Percentiles rank a stretch among this genome's conserved stretches.
phyloP scores from a whole-genome alignment of 305 asterid genomes.

The Plantago lanceolata region DNA sequence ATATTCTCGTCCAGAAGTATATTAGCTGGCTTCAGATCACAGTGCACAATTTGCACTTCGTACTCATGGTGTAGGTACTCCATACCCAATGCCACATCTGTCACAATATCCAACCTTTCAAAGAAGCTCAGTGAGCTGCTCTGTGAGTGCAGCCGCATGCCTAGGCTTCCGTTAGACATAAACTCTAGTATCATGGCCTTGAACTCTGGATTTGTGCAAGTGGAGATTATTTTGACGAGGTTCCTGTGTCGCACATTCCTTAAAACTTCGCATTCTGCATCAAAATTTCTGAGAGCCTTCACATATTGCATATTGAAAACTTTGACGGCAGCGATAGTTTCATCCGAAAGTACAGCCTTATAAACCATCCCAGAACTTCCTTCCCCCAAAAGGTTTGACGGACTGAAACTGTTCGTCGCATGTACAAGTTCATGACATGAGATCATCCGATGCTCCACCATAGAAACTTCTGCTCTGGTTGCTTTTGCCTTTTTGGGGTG shows the following conservation, averaged over 20 bases:
- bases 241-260: conserved; percentile 37
- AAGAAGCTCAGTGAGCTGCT: conserved; percentile 18
- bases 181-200: conserved; percentile 36
- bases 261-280: conserved; percentile 38
- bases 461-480: conserved; percentile 10
- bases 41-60: conserved; percentile 30
- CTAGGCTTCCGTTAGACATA: conserved; percentile 43
- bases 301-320: conserved; percentile 30
- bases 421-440: conserved; percentile 28
- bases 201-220: conserved; percentile 38
- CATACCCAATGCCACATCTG: conserved; percentile 33
- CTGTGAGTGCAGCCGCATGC: conserved; percentile 31
- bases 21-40: conserved; percentile 37
- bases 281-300: conserved; percentile 25
- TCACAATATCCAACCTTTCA: conserved; percentile 32
- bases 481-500: conserved; percentile 13
- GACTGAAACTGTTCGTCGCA: conserved; percentile 32
- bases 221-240: conserved; percentile 33
- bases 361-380: conserved; percentile 40
- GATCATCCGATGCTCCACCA: conserved; percentile 22
- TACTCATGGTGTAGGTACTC: conserved; percentile 40
- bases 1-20: conserved; percentile 38
- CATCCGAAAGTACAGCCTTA: conserved; percentile 26
- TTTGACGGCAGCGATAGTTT: conserved; percentile 32
- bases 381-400: conserved; percentile 26